Percentiles rank a stretch among this genome's conserved stretches.
Evolutionary conservation across 2,329 filamentous ascomycete species (phyloP).

Genomic region (Epichloe festucae): DNA sequence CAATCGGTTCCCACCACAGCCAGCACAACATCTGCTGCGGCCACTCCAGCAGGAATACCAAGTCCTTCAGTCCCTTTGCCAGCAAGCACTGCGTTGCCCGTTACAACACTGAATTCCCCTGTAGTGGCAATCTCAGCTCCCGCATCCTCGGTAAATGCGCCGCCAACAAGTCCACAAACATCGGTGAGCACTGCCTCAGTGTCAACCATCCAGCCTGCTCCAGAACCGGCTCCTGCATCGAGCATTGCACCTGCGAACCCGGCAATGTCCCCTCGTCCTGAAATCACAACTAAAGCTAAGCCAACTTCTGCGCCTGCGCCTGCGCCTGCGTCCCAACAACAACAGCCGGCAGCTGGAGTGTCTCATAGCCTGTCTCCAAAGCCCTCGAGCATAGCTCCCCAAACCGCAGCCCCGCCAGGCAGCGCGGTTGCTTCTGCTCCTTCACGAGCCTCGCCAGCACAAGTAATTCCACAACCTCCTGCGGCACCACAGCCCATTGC

Average conservation of each 20-base stretch:
- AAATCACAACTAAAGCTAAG: neutral
- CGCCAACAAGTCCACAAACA: neutral
- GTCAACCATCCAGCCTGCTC: neutral
- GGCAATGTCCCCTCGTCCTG: conserved; percentile 7
- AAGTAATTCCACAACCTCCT: conserved; percentile 11
- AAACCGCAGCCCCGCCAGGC: neutral
- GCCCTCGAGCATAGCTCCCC: neutral
- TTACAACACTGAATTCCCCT: neutral
- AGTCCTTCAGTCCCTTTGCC: conserved; percentile 6
- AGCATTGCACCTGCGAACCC: conserved; percentile 8
- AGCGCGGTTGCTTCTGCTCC: conserved; percentile 1
- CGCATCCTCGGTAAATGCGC: neutral
- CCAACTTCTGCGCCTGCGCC: neutral
- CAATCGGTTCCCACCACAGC: conserved; percentile 23
- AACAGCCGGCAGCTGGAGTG: neutral
- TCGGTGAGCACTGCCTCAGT: neutral
- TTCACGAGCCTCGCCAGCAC: conserved; percentile 3
- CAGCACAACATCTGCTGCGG: conserved; percentile 12
- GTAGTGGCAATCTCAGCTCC: neutral
- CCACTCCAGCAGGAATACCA: conserved; percentile 11
- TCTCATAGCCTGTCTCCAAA: neutral
- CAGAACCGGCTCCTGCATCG: neutral
- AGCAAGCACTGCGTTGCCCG: neutral
- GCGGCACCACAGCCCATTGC: conserved; percentile 11
- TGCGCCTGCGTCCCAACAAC: neutral